Evolutionary conservation across 2,329 filamentous ascomycete genomes (phyloP).

Genomic region (Alternaria viburni): DNA sequence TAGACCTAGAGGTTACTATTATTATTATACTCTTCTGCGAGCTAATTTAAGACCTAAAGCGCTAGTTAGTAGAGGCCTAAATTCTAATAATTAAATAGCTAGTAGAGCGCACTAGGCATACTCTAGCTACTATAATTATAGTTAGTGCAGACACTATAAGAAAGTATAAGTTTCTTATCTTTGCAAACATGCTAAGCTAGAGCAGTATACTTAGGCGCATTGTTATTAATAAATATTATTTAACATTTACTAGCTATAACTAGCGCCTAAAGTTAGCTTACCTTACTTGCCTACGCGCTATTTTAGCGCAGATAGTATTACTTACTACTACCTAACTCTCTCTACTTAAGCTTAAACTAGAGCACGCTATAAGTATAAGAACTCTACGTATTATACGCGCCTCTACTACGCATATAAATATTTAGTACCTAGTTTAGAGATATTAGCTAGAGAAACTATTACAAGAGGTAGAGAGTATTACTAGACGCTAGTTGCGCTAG

Average conservation of each 20-base stretch:
- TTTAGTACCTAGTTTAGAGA: no score
- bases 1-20: slow-evolving; percentile 18
- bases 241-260: slow-evolving; percentile 16
- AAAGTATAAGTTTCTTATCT: slow-evolving; percentile 14
- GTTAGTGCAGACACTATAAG: slow-evolving; percentile 11
- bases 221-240: slow-evolving; percentile 25
- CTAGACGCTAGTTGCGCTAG: not conserved
- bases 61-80: no score
- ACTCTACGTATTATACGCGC: no score
- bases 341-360: no score
- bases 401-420: no score
- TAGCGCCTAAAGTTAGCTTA: slow-evolving; percentile 16
- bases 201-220: slow-evolving; percentile 15
- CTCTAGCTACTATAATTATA: slow-evolving; percentile 16
- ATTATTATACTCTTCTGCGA: slow-evolving; percentile 24
- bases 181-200: slow-evolving; percentile 10
- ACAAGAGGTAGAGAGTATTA: no score
- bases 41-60: slow-evolving; percentile 15
- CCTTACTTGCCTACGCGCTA: slow-evolving; percentile 15
- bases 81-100: no score
- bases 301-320: slow-evolving; percentile 14
- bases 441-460: no score
- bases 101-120: slow-evolving; percentile 8
- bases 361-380: no score
- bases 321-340: slow-evolving; percentile 8